Evolutionary conservation across 2,329 filamentous ascomycete genomes (phyloP).

Genomic region (Phaeosphaeria sp.): DNA sequence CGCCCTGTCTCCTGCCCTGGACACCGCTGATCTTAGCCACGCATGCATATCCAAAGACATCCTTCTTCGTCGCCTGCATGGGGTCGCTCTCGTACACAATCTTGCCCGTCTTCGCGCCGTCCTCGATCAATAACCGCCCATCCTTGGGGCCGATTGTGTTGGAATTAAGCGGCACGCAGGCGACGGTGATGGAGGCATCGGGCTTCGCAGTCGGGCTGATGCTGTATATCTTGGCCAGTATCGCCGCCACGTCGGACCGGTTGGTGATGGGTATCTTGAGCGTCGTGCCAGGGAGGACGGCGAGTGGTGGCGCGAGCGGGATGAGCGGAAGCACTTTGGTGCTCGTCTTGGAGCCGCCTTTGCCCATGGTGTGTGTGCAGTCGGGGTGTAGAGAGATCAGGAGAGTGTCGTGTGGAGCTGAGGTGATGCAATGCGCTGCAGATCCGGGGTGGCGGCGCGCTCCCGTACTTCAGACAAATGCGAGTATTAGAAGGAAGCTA

Average conservation of each 20-base stretch:
- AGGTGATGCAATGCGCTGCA: slow-evolving; percentile 5
- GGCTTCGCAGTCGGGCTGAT: slow-evolving; percentile 70
- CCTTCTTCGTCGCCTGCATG: slow-evolving; percentile 55
- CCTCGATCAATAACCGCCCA: slow-evolving; percentile 77
- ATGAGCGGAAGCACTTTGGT: slow-evolving; percentile 72
- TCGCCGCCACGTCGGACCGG: slow-evolving; percentile 85
- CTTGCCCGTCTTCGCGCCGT: slow-evolving; percentile 57
- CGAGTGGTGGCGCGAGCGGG: slow-evolving; percentile 78
- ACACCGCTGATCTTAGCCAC: slow-evolving; percentile 62
- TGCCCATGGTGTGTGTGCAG: slow-evolving; percentile 39
- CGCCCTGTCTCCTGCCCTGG: slow-evolving; percentile 55
- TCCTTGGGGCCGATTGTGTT: slow-evolving; percentile 71
- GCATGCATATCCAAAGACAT: slow-evolving; percentile 84
- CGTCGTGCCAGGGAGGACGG: slow-evolving; percentile 85
- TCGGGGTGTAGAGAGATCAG: neutral
- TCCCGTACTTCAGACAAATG: neutral
- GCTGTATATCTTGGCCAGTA: slow-evolving; percentile 85
- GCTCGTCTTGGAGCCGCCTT: slow-evolving; percentile 42
- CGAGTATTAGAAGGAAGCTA: neutral
- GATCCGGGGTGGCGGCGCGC: slow-evolving; percentile 6
- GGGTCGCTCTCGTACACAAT: slow-evolving; percentile 58
- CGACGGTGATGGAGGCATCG: slow-evolving; percentile 76
- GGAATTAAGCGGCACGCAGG: slow-evolving; percentile 85
- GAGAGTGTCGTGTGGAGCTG: neutral
- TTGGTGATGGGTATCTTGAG: slow-evolving; percentile 83